These are phyloP conservation scores for Xylaria sp. DNA, from an alignment of 2,329 filamentous ascomycete genomes.

Conservation along the genomic window DNA sequence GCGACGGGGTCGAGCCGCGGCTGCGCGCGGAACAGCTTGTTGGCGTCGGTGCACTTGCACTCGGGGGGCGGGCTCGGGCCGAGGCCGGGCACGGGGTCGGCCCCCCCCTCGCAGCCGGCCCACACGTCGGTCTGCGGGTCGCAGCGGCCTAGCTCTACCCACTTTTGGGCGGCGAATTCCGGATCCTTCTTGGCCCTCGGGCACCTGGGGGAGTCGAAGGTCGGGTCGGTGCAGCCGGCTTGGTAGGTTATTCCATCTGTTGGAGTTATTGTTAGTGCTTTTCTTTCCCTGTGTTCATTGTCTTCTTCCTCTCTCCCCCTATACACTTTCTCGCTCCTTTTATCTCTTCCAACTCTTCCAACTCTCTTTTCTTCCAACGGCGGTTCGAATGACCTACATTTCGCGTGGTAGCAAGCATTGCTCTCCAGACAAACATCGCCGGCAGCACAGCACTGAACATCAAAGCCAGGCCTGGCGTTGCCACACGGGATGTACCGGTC, in stretches of 20 bases:
- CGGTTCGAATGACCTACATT: slow-evolving; percentile 8
- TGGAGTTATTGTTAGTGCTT: neutral
- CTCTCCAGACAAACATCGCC: slow-evolving; percentile 25
- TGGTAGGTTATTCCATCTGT: slow-evolving; percentile 22
- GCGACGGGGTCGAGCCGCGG: slow-evolving; percentile 11
- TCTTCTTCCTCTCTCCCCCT: too few species aligned
- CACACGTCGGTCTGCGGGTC: slow-evolving; percentile 6
- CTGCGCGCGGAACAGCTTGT: slow-evolving; percentile 12
- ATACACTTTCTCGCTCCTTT: too few species aligned
- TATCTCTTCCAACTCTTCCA: too few species aligned
- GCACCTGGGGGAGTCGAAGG: slow-evolving; percentile 15
- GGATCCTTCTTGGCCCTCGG: slow-evolving; percentile 20
- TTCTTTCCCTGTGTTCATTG: neutral
- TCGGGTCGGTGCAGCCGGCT: slow-evolving; percentile 27
- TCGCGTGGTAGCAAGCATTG: slow-evolving; percentile 19
- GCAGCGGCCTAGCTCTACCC: slow-evolving; percentile 20
- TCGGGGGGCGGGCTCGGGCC: slow-evolving; percentile 1
- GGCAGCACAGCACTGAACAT: slow-evolving; percentile 24
- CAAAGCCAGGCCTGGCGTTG: slow-evolving; percentile 12
- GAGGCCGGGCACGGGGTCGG: slow-evolving; percentile 4
- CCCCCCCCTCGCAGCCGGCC: slow-evolving; percentile 21
- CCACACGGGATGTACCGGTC: slow-evolving; percentile 27
- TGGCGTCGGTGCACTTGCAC: slow-evolving; percentile 14
- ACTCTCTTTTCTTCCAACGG: too few species aligned
- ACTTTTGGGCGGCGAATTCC: slow-evolving; percentile 14